Base-by-base conservation (phyloP, 2,329 filamentous ascomycete genomes). In the Colletotrichum godetiae region DNA sequence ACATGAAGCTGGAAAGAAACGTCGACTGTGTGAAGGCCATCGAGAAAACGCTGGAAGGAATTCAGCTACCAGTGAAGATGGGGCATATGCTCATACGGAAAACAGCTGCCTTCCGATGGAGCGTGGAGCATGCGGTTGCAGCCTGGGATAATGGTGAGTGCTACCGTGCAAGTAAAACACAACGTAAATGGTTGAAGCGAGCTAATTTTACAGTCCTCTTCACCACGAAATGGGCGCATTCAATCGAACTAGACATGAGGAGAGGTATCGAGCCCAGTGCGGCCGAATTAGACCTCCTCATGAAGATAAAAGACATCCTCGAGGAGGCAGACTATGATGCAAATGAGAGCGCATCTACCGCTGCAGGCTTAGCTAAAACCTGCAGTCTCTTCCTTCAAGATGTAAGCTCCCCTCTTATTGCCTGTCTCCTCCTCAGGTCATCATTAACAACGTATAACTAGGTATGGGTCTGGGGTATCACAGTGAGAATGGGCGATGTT, bases 391-490 rank as follows among this genome's bases (percentile, higher is more conserved):
- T 59, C 6, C 13, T 60, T 24, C 61, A 46, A 55, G 60, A 65
- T 5, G 61, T 55, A 27, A 49, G 67, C 5, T 52, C 7, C 24
- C 13, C 8, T 4, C n/a, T 6, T 0, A 52, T 3, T 27, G 8
- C 12, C 5, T 19, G 8, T 2, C 19, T n/a, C 5, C 10, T 29
- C 27, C 27, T 13, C 10, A 11, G 22, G 7, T 11, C 3, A 15
- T 33, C 2, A 24, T 12, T 42, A 49, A 59, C 6, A 11, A 10
- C 15, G 8, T 4, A n/a, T 22, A 4, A 3, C 10, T 22, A 70
- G 37, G 42, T 24, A 24, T 67, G 59, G 59, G 61, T 66, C 27
- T 60, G 61, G 67, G 67, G 37, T 19, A 70, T 70, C 53, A 59
- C 55, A 7, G 53, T 59, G 6, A 42, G 24, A 11, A 60, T 70